Evolutionary conservation across 129 eudicot genomes (phyloP).

Genomic region (Pulicaria dysenterica): DNA sequence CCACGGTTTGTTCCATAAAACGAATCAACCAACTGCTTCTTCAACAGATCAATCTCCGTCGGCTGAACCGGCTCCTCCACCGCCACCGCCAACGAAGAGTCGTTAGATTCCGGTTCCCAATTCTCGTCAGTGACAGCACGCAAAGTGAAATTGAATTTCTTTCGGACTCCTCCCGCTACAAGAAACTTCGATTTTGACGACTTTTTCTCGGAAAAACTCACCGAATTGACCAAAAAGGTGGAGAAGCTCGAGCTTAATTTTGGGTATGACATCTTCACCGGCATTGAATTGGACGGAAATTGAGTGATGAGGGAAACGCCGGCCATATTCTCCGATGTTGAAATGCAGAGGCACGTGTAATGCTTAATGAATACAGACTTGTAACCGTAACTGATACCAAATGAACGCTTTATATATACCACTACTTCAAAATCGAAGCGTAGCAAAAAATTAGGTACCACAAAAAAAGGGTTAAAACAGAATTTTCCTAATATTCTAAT

Average conservation of each 20-base stretch:
- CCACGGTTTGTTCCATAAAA: constrained; percentile 91
- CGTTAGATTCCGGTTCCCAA: constrained; percentile 42
- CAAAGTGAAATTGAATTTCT: constrained; percentile 31
- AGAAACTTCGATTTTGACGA: constrained; percentile 6
- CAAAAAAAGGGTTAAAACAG: no score
- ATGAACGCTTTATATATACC: constrained; percentile 2
- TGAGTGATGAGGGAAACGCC: constrained; percentile 41
- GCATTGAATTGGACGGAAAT: constrained; percentile 29
- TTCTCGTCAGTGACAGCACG: constrained; percentile 48
- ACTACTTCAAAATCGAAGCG: background rate
- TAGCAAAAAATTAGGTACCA: background rate
- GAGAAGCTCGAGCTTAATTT: constrained; percentile 28
- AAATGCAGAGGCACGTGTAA: background rate
- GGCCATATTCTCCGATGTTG: constrained; percentile 45
- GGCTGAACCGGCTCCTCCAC: constrained; percentile 46
- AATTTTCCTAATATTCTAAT: no score
- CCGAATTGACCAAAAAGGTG: constrained; percentile 16
- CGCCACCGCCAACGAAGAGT: constrained; percentile 40
- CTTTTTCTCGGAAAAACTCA: constrained; percentile 27
- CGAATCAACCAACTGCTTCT: constrained; percentile 68
- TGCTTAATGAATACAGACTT: constrained; percentile 13
- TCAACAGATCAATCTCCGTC: constrained; percentile 65
- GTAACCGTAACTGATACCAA: background rate
- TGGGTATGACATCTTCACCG: constrained; percentile 9
- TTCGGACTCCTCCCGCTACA: background rate